phyloP scores from a whole-genome alignment of 768 basidiomycete species.

The Tremella mesenterica region DNA sequence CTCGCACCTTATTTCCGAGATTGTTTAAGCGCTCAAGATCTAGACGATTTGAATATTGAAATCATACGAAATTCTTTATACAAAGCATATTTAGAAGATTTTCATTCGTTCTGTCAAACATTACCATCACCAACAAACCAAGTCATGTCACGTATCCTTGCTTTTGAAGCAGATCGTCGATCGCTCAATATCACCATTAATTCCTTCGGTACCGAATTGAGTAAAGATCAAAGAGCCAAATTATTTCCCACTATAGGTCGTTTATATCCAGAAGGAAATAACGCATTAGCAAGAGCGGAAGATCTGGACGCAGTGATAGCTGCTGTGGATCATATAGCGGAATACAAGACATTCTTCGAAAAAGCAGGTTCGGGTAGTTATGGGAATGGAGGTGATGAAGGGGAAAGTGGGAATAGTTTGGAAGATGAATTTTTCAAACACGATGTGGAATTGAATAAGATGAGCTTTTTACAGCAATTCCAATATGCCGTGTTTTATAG shows the following conservation, averaged over 20 bases:
- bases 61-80: constrained; percentile 99
- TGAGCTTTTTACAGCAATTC: constrained; percentile 92
- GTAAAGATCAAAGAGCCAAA: constrained; percentile 87
- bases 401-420: constrained; percentile 55
- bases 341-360: constrained; percentile 86
- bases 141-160: constrained; percentile 81
- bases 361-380: constrained; percentile 46
- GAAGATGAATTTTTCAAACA: constrained; percentile 91
- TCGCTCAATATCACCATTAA: constrained; percentile 99
- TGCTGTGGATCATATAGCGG: constrained; percentile 76
- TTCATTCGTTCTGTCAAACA: constrained; percentile 69
- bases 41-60: constrained; percentile 98
- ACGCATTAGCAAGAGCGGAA: constrained; percentile 82
- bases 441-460: constrained; percentile 90
- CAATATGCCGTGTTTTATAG: constrained; percentile 75
- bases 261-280: constrained; percentile 92
- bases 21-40: constrained; percentile 86
- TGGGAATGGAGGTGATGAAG: constrained; percentile 46
- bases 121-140: constrained; percentile 79
- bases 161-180: constrained; percentile 93
- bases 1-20: constrained; percentile 81
- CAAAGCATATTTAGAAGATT: constrained; percentile 98
- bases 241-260: constrained; percentile 90
- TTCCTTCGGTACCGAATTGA: constrained; percentile 89
- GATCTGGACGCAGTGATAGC: constrained; percentile 86